Conservation (phyloP, 2,329 filamentous ascomycete species). For the Penicillium paneum region DNA sequence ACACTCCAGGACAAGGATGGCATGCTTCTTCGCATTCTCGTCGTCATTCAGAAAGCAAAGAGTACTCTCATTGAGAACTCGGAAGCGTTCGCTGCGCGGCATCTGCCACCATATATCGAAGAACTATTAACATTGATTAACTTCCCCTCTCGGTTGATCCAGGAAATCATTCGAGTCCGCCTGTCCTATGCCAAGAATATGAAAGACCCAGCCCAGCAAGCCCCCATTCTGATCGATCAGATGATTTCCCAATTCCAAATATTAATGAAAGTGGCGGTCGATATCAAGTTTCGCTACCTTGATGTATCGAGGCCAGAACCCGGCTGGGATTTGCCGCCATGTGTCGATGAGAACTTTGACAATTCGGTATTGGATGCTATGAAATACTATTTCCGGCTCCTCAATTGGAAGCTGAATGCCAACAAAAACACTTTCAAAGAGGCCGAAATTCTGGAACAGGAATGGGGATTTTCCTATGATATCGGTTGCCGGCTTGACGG, state of each 20-base stretch:
- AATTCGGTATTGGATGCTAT: conserved; percentile 85
- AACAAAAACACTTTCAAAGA: conserved; percentile 99
- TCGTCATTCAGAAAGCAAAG: conserved; percentile 91
- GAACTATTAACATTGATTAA: conserved; percentile 94
- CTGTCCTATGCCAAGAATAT: conserved; percentile 90
- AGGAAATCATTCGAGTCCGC: conserved; percentile 92
- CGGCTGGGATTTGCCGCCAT: conserved; percentile 92
- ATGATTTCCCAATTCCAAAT: conserved; percentile 98
- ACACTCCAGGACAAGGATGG: conserved; percentile 80
- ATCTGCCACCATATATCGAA: conserved; percentile 93
- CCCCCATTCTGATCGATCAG: conserved; percentile 90
- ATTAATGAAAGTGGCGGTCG: conserved; percentile 82
- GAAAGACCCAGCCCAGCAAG: conserved; percentile 90
- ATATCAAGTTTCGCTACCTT: conserved; percentile 86
- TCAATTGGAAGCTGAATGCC: conserved; percentile 95
- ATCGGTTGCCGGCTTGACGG: conserved; percentile 88
- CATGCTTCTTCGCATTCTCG: conserved; percentile 78
- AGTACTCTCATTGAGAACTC: conserved; percentile 84
- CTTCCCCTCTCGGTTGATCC: conserved; percentile 90
- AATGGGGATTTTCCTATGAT: conserved; percentile 96
- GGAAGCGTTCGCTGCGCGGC: conserved; percentile 77
- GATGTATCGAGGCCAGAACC: conserved; percentile 79
- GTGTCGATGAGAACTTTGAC: conserved; percentile 96
- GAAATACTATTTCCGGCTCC: conserved; percentile 97
- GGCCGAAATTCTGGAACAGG: conserved; percentile 92